Conservation (phyloP, 2,329 filamentous ascomycete species). For the Nannizzia gypsea region DNA sequence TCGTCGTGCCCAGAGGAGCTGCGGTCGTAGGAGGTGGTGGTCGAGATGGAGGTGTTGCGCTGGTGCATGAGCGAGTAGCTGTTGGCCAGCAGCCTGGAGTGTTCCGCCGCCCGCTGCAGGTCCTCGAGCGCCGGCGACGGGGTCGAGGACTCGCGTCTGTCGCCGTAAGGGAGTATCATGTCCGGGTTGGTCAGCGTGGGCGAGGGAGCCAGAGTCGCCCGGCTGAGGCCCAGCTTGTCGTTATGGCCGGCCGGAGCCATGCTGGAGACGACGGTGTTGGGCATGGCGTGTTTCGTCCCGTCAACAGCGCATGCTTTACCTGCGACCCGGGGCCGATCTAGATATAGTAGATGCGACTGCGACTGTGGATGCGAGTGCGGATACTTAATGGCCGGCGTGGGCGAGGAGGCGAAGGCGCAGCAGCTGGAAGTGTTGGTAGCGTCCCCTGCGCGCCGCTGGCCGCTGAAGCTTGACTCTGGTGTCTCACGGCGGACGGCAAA, state of each 20-base stretch:
- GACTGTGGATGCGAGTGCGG: too few relatives aligned
- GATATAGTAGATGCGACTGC: neutral
- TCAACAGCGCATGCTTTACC: neutral
- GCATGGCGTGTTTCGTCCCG: neutral
- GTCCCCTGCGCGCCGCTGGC: neutral
- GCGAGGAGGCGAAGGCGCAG: too few relatives aligned
- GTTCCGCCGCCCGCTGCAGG: constrained; percentile 13
- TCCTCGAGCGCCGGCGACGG: constrained; percentile 42
- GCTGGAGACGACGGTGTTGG: neutral
- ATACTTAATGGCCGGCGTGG: too few relatives aligned
- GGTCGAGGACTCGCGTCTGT: constrained; percentile 34
- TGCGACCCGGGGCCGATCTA: neutral
- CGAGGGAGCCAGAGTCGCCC: constrained; percentile 39
- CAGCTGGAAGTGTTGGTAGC: neutral
- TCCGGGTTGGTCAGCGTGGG: constrained; percentile 87
- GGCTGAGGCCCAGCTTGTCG: neutral
- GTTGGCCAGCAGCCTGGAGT: neutral
- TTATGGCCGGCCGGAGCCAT: neutral
- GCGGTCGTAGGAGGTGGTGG: neutral
- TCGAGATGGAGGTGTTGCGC: neutral
- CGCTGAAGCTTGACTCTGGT: too few relatives aligned
- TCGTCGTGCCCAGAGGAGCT: neutral
- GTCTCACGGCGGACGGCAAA: too few relatives aligned
- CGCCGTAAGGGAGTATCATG: constrained; percentile 75
- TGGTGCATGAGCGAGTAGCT: neutral